Base-by-base conservation (phyloP, 176 grass and related monocot species). In the Areca catechu region DNA sequence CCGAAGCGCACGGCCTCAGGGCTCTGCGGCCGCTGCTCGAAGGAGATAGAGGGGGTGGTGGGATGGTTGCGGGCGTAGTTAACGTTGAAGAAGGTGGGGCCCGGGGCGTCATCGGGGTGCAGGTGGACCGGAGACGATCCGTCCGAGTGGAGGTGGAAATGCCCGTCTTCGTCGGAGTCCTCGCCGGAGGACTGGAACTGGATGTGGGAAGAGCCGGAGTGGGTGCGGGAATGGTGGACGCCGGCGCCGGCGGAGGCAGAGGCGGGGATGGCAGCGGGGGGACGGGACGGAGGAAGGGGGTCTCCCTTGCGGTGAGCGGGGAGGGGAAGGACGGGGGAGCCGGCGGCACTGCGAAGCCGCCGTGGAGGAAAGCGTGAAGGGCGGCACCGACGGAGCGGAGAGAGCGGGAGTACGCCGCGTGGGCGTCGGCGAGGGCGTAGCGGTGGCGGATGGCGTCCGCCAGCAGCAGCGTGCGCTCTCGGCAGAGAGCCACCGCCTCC, bases 351-450 rank as follows among this genome's bases (percentile, higher is more conserved):
- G 73, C 20, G 60, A 61, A 73, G 24, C 77, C 78, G 52, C 72
- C 75, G 51, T 19, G 61, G 22, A 98, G 70, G 67, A 98, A 92
- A 1, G 61, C 64, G 53, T 80, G 82, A 15, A 98, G 84, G 18
- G 58, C 54, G 17, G 20, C 34, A 23, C 88, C 84, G 51, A 98
- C 83, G 5, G 16, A 51, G 25, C 53, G 17, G 27, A 98, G 70
- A 0, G 94, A 86, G 19, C 66, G 69, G 15, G 79, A 66, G 76
- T 98, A 98, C 30, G 81, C 84, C 5, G 58, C 77, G 73, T 98
- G 94, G 17, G 94, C 78, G 71, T 98, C 84, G 51, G 94, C 94
- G 70, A 98, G 81, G 57, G 48, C 61, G 69, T 92, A 98, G 56
- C 94, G 80, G 69, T 85, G 48, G 60, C 62, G 61, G 56, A 98